Evolutionary conservation across 768 basidiomycete species (phyloP).

Genomic region (Paxillus ammoniavirescens): DNA sequence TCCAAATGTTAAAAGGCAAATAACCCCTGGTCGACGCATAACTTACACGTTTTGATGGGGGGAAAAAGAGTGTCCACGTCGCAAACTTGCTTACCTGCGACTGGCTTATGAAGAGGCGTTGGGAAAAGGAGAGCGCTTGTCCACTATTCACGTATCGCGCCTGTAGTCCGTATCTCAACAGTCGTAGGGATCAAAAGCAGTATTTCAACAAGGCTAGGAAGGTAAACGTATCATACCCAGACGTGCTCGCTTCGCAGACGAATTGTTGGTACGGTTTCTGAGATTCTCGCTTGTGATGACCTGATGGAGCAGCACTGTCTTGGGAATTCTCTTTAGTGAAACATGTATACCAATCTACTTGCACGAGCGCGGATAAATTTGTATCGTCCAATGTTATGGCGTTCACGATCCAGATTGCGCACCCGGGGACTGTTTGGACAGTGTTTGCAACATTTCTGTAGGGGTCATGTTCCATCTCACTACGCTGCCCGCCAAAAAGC

Average conservation of each 20-base stretch:
- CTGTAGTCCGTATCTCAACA: no score
- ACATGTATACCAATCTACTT: slow-evolving; percentile 2
- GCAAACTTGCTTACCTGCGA: no score
- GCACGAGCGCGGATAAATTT: background rate
- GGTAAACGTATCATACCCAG: no score
- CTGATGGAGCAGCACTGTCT: background rate
- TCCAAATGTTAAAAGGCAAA: background rate
- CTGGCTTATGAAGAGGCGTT: no score
- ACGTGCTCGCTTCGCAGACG: no score
- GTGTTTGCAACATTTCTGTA: slow-evolving; percentile 18
- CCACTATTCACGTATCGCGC: no score
- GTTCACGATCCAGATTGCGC: slow-evolving; percentile 4
- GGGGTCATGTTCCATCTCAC: slow-evolving; percentile 31
- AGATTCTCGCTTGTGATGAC: background rate
- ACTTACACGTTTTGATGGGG: no score
- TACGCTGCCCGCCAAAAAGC: slow-evolving; percentile 29
- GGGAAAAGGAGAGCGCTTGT: no score
- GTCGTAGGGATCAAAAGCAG: no score
- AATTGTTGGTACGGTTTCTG: background rate
- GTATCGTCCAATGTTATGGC: background rate
- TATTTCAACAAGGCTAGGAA: no score
- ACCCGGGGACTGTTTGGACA: slow-evolving; percentile 11
- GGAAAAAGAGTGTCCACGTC: no score
- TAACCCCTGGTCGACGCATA: background rate
- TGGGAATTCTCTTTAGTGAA: background rate